These are phyloP conservation scores for Macrophomina tecta DNA, from an alignment of 2,329 filamentous ascomycete genomes.

Conservation along the genomic window DNA sequence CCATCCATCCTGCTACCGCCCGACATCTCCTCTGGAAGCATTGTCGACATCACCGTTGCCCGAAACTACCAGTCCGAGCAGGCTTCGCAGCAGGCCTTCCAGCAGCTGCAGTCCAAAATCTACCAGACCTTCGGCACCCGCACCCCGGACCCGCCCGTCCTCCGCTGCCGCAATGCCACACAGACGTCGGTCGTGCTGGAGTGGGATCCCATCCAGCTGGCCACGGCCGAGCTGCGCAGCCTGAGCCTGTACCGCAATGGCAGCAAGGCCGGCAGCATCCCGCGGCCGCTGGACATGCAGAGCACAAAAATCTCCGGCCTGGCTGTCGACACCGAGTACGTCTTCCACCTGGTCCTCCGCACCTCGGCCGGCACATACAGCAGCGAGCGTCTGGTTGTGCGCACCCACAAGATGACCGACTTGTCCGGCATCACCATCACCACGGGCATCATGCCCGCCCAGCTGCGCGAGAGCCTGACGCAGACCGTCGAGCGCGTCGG, in stretches of 20 bases:
- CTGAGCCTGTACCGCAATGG: conserved; percentile 94
- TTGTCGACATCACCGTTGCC: conserved; percentile 95
- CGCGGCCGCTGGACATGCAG: conserved; percentile 82
- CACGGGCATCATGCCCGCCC: conserved; percentile 79
- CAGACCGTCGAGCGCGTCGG: conserved; percentile 85
- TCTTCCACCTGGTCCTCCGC: conserved; percentile 88
- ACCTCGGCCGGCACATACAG: conserved; percentile 88
- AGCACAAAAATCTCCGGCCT: conserved; percentile 97
- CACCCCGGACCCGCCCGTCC: conserved; percentile 75
- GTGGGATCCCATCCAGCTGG: conserved; percentile 94
- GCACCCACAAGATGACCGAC: conserved; percentile 99
- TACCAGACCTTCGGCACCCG: conserved; percentile 82
- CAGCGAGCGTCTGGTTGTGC: conserved; percentile 82
- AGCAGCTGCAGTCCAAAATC: conserved; percentile 86
- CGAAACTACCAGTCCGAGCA: conserved; percentile 83
- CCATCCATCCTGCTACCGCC: conserved; percentile 95
- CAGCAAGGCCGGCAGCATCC: conserved; percentile 95
- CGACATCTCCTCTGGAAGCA: conserved; percentile 93
- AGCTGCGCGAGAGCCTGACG: conserved; percentile 73
- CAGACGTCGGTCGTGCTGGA: conserved; percentile 98
- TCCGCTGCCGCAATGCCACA: conserved; percentile 94
- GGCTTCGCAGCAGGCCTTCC: conserved; percentile 76
- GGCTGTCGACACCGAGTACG: conserved; percentile 95
- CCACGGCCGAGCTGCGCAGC: conserved; percentile 88
- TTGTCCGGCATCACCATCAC: conserved; percentile 94